Percentiles rank a stretch among this genome's conserved stretches.
These are phyloP conservation scores for Cymodocea nodosa DNA, from an alignment of 116 monocot genomes.

Conservation along the genomic window DNA sequence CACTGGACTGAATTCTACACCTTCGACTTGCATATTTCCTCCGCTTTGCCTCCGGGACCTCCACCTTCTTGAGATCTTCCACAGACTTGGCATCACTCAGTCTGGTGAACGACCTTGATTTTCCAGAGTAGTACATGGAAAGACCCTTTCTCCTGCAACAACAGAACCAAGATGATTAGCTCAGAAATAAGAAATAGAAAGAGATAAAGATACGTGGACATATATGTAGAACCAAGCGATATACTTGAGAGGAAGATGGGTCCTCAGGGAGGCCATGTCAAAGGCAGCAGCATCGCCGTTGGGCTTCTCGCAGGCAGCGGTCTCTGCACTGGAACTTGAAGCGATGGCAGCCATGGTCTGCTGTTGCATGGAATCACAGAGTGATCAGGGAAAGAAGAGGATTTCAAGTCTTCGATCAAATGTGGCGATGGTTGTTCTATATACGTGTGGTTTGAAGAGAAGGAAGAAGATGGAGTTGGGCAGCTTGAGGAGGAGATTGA, in stretches of 20 bases:
- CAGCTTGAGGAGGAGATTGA: too few species aligned
- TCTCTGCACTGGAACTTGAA: too few species aligned
- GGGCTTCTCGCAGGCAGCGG: background rate
- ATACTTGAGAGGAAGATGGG: constrained; percentile 6
- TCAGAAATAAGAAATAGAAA: background rate
- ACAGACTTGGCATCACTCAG: constrained; percentile 9
- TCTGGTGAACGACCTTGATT: constrained; percentile 14
- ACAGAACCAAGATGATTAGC: background rate
- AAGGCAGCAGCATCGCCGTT: background rate
- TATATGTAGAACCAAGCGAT: too few species aligned
- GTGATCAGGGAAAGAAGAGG: background rate
- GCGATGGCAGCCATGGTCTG: background rate
- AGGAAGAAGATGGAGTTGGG: too few species aligned
- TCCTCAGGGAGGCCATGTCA: constrained; percentile 1
- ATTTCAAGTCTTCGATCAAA: background rate
- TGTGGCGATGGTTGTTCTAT: background rate
- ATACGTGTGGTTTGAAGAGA: too few species aligned
- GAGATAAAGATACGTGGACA: background rate
- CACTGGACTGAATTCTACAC: background rate
- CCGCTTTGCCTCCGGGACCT: constrained; percentile 16
- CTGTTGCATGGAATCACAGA: background rate
- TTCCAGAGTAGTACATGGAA: constrained; percentile 14
- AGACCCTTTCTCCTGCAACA: constrained; percentile 15
- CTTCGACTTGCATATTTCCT: constrained; percentile 1
- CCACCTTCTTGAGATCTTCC: constrained; percentile 15